Evolutionary conservation across 495 filamentous ascomycete genomes (phyloP).

Genomic region (Staphylotrichum longicolle): DNA sequence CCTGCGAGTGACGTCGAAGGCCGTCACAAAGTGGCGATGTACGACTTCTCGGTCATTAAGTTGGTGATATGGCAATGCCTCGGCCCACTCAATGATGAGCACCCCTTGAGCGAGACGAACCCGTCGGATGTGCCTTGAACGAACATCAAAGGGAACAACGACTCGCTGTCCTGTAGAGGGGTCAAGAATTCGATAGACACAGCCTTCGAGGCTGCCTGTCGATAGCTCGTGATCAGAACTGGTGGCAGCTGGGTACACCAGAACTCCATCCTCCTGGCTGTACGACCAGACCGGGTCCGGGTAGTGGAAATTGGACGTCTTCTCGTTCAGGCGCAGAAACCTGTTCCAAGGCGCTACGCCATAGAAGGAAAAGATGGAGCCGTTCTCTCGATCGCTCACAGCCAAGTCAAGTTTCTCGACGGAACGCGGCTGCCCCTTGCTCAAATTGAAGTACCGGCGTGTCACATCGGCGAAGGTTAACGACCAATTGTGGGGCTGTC

Average conservation of each 20-base stretch:
- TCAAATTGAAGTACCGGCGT: constrained; percentile 56
- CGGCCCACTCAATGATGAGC: constrained; percentile 66
- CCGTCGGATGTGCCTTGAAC: constrained; percentile 56
- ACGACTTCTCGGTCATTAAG: constrained; percentile 57
- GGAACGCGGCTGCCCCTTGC: constrained; percentile 46
- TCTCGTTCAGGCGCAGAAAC: constrained; percentile 49
- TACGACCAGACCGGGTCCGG: constrained; percentile 59
- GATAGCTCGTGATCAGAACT: constrained; percentile 28
- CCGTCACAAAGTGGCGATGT: constrained; percentile 64
- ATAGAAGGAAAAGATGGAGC: constrained; percentile 43
- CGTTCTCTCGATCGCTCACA: constrained; percentile 18
- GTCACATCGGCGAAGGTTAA: constrained; percentile 53
- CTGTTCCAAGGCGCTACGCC: constrained; percentile 57
- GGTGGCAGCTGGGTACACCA: constrained; percentile 52
- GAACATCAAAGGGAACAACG: constrained; percentile 55
- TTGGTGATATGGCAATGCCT: constrained; percentile 56
- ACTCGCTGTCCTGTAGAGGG: constrained; percentile 45
- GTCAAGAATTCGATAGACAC: constrained; percentile 55
- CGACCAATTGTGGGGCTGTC: constrained; percentile 35
- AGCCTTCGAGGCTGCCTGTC: constrained; percentile 22
- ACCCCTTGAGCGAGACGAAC: constrained; percentile 56
- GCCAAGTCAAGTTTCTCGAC: constrained; percentile 49
- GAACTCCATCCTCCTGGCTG: constrained; percentile 52
- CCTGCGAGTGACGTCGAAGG: constrained; percentile 51
- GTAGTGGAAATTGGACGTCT: constrained; percentile 47